A percentile compares a stretch with the other conserved stretches of the same genome.
Conservation (phyloP, 129 eudicot genomes). For the Helichrysum umbraculigerum region DNA sequence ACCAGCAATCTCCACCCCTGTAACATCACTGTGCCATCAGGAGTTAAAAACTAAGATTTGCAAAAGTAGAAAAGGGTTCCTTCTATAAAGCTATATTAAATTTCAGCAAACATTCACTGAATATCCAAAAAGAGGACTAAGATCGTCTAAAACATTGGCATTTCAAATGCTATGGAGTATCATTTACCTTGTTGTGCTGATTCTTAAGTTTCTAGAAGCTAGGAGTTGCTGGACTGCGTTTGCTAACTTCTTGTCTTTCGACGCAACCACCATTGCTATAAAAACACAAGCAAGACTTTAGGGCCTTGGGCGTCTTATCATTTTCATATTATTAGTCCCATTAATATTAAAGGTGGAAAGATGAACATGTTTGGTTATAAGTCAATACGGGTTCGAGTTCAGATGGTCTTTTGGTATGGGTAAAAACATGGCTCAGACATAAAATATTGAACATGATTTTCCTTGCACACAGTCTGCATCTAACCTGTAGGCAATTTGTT, state of each 20-base stretch:
- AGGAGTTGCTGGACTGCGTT: slow-evolving; percentile 90
- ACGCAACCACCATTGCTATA: slow-evolving; percentile 96
- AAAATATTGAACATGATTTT: neutral
- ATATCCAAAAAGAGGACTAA: slow-evolving; percentile 2
- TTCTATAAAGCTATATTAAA: slow-evolving; percentile 12
- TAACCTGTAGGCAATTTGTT: slow-evolving; percentile 89
- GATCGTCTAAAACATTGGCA: neutral
- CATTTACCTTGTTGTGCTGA: slow-evolving; percentile 79
- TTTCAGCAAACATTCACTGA: neutral
- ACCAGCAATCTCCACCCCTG: slow-evolving; percentile 99
- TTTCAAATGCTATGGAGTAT: slow-evolving; percentile 2
- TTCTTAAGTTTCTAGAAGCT: slow-evolving; percentile 80
- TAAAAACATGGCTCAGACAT: neutral
- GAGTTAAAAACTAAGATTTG: slow-evolving; percentile 44
- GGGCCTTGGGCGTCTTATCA: neutral
- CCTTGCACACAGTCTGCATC: slow-evolving; percentile 14
- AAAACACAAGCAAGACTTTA: slow-evolving; percentile 24
- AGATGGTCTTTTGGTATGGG: neutral
- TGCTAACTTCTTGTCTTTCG: slow-evolving; percentile 88
- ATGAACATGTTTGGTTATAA: neutral
- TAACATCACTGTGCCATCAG: slow-evolving; percentile 92
- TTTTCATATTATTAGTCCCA: slow-evolving; percentile 5
- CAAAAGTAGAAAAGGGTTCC: neutral
- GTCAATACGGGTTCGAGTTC: neutral
- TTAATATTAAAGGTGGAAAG: neutral